phyloP scores from a whole-genome alignment of 331 rosid genomes.

The Quercus tomentella region DNA sequence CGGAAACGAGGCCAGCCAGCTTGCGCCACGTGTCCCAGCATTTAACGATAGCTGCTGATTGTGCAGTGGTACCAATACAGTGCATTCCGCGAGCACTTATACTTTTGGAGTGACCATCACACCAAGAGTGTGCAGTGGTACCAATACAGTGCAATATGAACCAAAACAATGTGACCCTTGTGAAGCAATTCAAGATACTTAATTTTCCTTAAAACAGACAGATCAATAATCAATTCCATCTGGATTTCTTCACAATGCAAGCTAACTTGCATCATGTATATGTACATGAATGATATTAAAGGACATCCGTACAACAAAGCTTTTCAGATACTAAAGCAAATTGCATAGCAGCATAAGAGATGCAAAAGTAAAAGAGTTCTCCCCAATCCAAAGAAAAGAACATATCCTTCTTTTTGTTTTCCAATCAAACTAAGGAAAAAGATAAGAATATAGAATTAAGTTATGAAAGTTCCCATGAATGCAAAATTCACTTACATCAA shows the following conservation, averaged over 20 bases:
- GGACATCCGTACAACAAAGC: too few relatives aligned
- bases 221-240: constrained; percentile 20
- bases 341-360: too few relatives aligned
- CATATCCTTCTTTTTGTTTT: too few relatives aligned
- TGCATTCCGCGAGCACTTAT: too few relatives aligned
- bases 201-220: constrained; percentile 25
- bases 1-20: too few relatives aligned
- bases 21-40: too few relatives aligned
- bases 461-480: background rate
- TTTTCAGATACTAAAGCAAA: too few relatives aligned
- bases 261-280: background rate
- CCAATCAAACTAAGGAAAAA: background rate
- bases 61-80: too few relatives aligned
- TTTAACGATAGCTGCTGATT: too few relatives aligned
- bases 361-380: too few relatives aligned
- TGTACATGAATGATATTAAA: background rate
- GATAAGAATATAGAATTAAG: background rate
- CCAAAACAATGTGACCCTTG: constrained; percentile 41
- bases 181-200: constrained; percentile 32
- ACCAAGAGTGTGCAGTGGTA: background rate
- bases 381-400: too few relatives aligned
- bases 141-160: constrained; percentile 53
- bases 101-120: too few relatives aligned
- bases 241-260: constrained; percentile 14
- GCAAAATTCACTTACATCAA: background rate